Evolutionary conservation across 257 asterid species (phyloP).

Genomic region (Jaltomata sinuosa): DNA sequence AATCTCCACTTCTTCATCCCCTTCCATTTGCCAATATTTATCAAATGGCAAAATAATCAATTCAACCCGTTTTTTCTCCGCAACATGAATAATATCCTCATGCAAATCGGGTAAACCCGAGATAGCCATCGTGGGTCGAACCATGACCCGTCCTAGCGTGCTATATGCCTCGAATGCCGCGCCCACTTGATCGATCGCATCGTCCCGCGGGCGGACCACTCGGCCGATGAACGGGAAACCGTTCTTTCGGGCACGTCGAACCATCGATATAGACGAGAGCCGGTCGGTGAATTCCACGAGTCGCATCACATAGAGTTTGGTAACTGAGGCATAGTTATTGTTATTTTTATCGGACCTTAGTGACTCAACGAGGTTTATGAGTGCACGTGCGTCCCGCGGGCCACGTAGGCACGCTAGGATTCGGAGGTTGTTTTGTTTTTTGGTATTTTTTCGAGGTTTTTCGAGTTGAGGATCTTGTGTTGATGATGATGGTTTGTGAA

Average conservation of each 20-base stretch:
- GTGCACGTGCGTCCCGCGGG: constrained; percentile 28
- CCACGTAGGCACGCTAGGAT: constrained; percentile 43
- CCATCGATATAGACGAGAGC: constrained; percentile 44
- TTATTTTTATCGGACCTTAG: constrained; percentile 20
- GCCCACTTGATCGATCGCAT: constrained; percentile 8
- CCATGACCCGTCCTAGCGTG: constrained; percentile 9
- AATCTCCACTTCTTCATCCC: constrained; percentile 8
- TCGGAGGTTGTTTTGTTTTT: constrained; percentile 20
- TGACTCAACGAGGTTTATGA: constrained; percentile 31
- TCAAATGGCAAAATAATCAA: constrained; percentile 21
- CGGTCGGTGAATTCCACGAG: constrained; percentile 47
- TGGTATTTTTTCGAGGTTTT: neutral
- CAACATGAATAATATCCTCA: constrained; percentile 28
- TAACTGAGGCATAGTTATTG: constrained; percentile 2
- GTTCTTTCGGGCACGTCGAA: constrained; percentile 24
- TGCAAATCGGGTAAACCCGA: constrained; percentile 23
- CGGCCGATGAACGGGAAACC: constrained; percentile 28
- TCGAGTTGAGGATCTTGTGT: neutral
- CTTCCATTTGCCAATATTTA: constrained; percentile 20
- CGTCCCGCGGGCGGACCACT: neutral
- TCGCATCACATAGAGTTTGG: constrained; percentile 40
- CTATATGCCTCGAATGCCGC: constrained; percentile 11
- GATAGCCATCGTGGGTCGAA: constrained; percentile 17
- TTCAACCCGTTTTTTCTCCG: constrained; percentile 16
- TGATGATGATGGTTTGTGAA: constrained; percentile 30